Evolutionary conservation across 2,329 filamentous ascomycete genomes (phyloP).

Genomic region (Akanthomyces uredinophilus): DNA sequence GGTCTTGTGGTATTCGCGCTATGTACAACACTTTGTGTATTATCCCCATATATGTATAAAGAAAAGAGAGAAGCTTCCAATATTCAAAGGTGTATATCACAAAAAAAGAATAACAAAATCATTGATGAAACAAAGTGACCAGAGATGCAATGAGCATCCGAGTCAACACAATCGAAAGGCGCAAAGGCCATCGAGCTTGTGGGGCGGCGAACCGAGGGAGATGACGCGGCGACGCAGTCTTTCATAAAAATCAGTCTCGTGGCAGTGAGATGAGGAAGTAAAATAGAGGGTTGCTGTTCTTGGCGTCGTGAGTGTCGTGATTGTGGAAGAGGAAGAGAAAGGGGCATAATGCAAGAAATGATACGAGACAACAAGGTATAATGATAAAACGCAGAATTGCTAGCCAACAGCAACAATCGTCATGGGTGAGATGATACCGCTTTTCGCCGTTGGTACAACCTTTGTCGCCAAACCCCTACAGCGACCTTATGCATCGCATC

Average conservation of each 20-base stretch:
- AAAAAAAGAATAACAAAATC: background rate
- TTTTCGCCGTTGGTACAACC: constrained; percentile 1
- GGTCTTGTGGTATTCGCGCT: background rate
- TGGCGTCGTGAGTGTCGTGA: constrained; percentile 12
- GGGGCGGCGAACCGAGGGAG: background rate
- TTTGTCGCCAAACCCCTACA: background rate
- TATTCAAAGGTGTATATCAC: background rate
- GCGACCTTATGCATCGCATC: background rate
- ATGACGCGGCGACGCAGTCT: background rate
- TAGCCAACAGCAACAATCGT: background rate
- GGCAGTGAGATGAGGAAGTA: background rate
- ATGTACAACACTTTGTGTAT: background rate
- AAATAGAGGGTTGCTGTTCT: background rate
- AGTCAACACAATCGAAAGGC: background rate
- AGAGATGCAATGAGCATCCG: background rate
- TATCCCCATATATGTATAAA: background rate
- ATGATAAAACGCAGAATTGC: background rate
- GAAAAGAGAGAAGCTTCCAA: background rate
- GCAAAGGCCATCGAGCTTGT: background rate
- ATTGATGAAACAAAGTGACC: background rate
- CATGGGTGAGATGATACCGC: background rate
- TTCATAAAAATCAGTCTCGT: background rate
- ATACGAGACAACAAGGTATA: background rate
- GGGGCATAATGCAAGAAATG: background rate
- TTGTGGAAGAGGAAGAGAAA: background rate